Evolutionary conservation across 371 early-diverging fungal species (phyloP), one percentile per base, ranked within the genome.

Genomic region (Mucor racemosus): DNA sequence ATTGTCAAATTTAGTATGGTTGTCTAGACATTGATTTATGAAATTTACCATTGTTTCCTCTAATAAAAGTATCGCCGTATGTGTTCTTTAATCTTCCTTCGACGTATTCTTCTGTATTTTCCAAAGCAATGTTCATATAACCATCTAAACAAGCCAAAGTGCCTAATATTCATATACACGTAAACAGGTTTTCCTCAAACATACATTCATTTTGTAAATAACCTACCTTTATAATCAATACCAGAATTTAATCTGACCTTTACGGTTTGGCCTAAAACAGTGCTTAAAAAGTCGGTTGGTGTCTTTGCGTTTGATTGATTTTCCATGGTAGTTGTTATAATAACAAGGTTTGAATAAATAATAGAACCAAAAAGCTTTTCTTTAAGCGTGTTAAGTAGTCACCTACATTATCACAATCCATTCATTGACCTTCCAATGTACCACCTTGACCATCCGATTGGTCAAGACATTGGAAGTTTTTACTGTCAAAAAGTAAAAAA

Each of bases 91-190:
- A 76, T 64, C 90, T 83, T 11, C 98, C 98, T 74, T 96, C 91
- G 19, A 96, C 96, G 65, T 91, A 97, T 76, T 98, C 99, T 74
- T 97, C 92, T 3, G 97, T 97, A 71, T 96, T 92, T 79, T 97
- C 97, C 75, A 98, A 72, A 6, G 97, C 98, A 77, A 98, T 96
- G 79, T 98, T 98, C 98, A 98, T 98, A 74, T 96, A 97, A n/a
- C 97, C 97, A 79, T 98, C 99, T 68, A 98, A 75, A 76, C 97
- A 98, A n/a, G 97, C 92, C 59, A 98, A 82, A 13, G 91, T 88
- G 13, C 95, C 97, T 93, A 78, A 10, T 39, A 21, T 13, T 6
- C 38, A 15, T 39, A 19, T 60, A 35, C 26, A 36, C 36, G 50
- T 50, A 50, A 50, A 13, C 3, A n/a, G n/a, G 7, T 44, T 8